Base-by-base conservation (phyloP, 768 basidiomycete genomes). In the Russula olivacea region DNA sequence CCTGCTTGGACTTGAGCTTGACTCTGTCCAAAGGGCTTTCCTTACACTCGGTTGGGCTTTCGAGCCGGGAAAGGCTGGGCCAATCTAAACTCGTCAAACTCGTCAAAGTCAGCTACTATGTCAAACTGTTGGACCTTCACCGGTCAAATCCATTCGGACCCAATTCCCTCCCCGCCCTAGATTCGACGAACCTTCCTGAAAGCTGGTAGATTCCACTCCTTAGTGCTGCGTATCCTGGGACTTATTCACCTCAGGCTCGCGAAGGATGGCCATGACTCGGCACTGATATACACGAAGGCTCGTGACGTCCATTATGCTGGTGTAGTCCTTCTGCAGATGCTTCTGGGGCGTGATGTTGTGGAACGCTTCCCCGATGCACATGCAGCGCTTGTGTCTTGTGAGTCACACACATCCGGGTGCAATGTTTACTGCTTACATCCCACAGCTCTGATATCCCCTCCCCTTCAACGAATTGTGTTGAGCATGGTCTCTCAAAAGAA, bases 301-400 rank as follows among this genome's bases (percentile, higher is more conserved):
- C 81, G 93, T 32, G 94, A 97, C 69, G 85, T 96, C 11, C 93
- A 94, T 74, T 81, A 83, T 49, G 83, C 86, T 0, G 93, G 90
- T 0, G 81, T 95, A 28, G 80, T 93, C 2, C 76, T 94, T 43
- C 69, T 93, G 56, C 91, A 95, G 73, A 92, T 96, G 90, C 73
- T 96, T 14, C 75, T 86, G n/a, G 94, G 94, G 0, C 74, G 85
- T 56, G 82, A 89, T 66, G 86, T 89, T 10, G 80, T 79, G 59
- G 69, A 73, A 3, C 66, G 78, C 49, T 88, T 78, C 68, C 72
- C 75, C 32, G 82, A 84, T 60, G 79, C 83, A 2, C 80, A 82
- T 17, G 76, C 78, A 28, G 89, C 87, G 3, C 73, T 90, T 9
- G 77, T 79, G 59, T 77, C 77, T 53, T 78, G 88, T 88, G 71